These are phyloP conservation scores for Sarocladium oryzae DNA, from an alignment of 2,329 filamentous ascomycete genomes.

Conservation along the genomic window DNA sequence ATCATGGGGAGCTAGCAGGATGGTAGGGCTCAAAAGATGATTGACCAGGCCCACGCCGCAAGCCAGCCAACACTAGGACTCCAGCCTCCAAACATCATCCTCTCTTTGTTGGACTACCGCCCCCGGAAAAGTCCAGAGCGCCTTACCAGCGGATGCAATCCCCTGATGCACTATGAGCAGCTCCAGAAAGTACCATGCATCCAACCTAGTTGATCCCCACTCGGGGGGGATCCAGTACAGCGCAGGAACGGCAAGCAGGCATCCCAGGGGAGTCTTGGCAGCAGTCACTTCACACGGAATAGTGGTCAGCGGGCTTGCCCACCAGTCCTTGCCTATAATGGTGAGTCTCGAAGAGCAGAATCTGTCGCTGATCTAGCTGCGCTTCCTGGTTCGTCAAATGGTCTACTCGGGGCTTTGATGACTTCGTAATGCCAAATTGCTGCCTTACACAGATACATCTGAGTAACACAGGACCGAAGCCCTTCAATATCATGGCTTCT, in stretches of 20 bases:
- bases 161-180: neutral
- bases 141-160: neutral
- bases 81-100: neutral
- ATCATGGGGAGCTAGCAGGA: neutral
- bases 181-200: constrained; percentile 9
- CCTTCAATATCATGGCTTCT: too few species aligned
- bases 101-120: neutral
- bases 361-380: too few species aligned
- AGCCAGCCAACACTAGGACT: neutral
- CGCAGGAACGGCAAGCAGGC: constrained; percentile 1
- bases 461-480: too few species aligned
- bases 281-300: neutral
- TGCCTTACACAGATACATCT: too few species aligned
- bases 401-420: too few species aligned
- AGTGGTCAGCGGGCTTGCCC: neutral
- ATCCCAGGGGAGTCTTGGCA: neutral
- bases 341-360: too few species aligned
- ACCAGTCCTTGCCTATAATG: too few species aligned
- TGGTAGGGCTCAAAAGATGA: neutral
- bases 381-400: too few species aligned
- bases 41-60: neutral
- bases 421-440: too few species aligned
- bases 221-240: neutral
- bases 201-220: neutral
- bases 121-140: neutral